Base-by-base conservation (phyloP, 495 filamentous ascomycete species). In the Xylaria flabelliformis region DNA sequence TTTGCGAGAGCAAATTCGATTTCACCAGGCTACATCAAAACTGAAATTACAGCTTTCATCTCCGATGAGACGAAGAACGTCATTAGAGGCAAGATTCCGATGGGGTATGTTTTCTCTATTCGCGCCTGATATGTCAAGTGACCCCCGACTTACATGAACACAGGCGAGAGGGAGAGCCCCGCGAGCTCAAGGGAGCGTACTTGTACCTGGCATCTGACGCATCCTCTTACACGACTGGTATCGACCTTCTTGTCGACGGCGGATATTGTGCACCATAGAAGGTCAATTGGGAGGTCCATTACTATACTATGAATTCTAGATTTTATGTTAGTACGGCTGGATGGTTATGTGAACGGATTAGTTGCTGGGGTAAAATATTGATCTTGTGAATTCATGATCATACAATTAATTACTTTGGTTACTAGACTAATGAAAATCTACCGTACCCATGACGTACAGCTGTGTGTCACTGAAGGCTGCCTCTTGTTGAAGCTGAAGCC, bases 191-290 rank as follows among this genome's bases (percentile, higher is more conserved):
- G 85, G 94, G 94, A 8, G 92, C 91, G 6, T 97, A 92, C 76
- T 82, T 97, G n/a, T 97, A 95, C 78, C 81, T 97, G 69, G 94
- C 93, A 4, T 92, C 90, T 19, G 94, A 97, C 81, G 94, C 94
- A 3, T 86, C 90, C 6, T 90, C 90, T 51, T 97, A 95, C 81
- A 97, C 91, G 21, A 98, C 94, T 2, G 95, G 94, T 8, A 83
- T 83, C 8, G 93, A 97, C 82, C 82, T 97, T 58, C 76, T 90
- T 51, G 89, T 95, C 72, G 94, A 97, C 79, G 94, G 94, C 5
- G 86, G 85, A 29, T 87, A 88, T 65, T 82, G 83, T 71, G 79
- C 78, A 13, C 80, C 83, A 51, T 65, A 32, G 39, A n/a, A 17
- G n/a, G 21, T 8, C 10, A 9, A 46, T 64, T 48, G 26, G 26